Evolutionary conservation across 2,329 filamentous ascomycete species (phyloP).

Genomic region (Simplicillium sp.): DNA sequence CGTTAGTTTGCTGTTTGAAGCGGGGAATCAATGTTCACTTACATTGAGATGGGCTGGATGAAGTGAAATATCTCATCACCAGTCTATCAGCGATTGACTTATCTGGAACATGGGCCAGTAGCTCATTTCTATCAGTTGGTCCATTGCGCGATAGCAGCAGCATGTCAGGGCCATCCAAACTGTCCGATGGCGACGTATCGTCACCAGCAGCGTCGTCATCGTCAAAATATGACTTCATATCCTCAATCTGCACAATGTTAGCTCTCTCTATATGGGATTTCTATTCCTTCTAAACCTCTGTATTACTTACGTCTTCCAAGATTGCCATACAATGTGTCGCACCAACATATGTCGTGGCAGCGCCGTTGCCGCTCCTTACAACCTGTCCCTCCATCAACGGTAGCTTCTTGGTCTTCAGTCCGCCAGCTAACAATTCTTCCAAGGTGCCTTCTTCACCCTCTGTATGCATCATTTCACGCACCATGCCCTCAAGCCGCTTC

Average conservation of each 20-base stretch:
- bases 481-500: slow-evolving; percentile 46
- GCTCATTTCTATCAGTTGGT: slow-evolving; percentile 31
- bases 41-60: slow-evolving; percentile 43
- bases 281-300: neutral
- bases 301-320: slow-evolving; percentile 43
- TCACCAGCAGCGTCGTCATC: slow-evolving; percentile 29
- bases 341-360: slow-evolving; percentile 42
- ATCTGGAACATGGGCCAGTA: slow-evolving; percentile 38
- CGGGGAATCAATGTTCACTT: slow-evolving; percentile 10
- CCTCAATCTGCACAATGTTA: slow-evolving; percentile 38
- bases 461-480: slow-evolving; percentile 43
- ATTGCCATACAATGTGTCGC: slow-evolving; percentile 53
- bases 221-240: slow-evolving; percentile 48
- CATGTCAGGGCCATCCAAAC: slow-evolving; percentile 29
- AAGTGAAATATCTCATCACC: slow-evolving; percentile 43
- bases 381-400: slow-evolving; percentile 28
- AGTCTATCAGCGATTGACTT: slow-evolving; percentile 37
- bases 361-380: slow-evolving; percentile 25
- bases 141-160: slow-evolving; percentile 29
- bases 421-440: neutral
- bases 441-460: slow-evolving; percentile 14
- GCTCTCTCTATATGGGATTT: slow-evolving; percentile 1
- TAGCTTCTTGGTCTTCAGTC: slow-evolving; percentile 7
- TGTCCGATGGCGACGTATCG: slow-evolving; percentile 20
- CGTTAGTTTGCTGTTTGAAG: slow-evolving; percentile 4